These are phyloP conservation scores for Alternaria ethzedia DNA, from an alignment of 2,329 filamentous ascomycete species.

Conservation along the genomic window DNA sequence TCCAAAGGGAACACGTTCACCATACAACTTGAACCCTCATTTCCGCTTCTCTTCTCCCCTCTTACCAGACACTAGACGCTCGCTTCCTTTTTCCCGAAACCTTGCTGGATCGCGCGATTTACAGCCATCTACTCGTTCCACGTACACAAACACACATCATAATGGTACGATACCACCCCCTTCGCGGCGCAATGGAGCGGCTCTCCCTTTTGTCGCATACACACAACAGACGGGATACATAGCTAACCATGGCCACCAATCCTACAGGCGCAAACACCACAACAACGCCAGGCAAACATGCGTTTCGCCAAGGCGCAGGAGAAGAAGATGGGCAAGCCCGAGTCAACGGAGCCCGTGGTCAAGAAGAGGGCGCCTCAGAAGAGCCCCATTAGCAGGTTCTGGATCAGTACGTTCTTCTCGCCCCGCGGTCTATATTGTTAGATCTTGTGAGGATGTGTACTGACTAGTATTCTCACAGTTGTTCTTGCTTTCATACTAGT, in stretches of 20 bases:
- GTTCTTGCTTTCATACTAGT: constrained; percentile 68
- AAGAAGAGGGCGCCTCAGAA: constrained; percentile 56
- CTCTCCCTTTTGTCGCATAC: neutral
- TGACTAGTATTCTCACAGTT: constrained; percentile 49
- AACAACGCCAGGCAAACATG: constrained; percentile 81
- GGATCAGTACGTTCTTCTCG: constrained; percentile 61
- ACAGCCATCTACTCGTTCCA: neutral
- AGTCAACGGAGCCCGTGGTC: constrained; percentile 52
- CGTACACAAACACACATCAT: neutral
- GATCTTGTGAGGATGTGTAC: neutral
- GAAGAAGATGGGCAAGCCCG: constrained; percentile 72
- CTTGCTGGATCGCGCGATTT: neutral
- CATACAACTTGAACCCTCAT: constrained; percentile 6
- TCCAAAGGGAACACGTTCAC: constrained; percentile 19
- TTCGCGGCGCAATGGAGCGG: neutral
- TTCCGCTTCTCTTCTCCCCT: neutral
- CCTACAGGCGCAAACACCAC: constrained; percentile 77
- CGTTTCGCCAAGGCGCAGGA: constrained; percentile 78
- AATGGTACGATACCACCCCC: neutral
- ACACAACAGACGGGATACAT: neutral
- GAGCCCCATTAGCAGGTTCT: constrained; percentile 62
- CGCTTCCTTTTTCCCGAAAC: neutral
- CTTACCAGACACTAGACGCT: neutral
- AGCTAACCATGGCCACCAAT: neutral
- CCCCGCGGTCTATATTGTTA: neutral